Evolutionary conservation across 2,329 filamentous ascomycete species (phyloP).

Genomic region (Lachnellula suecica): DNA sequence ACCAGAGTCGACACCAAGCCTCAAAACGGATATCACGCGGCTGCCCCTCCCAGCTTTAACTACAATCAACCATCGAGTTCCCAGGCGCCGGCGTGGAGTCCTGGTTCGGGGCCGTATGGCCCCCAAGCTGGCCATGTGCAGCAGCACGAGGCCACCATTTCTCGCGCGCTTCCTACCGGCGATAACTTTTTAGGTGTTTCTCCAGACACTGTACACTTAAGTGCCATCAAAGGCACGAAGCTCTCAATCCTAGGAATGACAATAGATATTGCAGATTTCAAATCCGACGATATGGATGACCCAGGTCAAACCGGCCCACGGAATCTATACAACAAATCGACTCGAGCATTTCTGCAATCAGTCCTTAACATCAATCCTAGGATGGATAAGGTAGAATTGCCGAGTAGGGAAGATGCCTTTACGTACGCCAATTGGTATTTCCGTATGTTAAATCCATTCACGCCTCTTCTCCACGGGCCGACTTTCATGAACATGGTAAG

Average conservation of each 20-base stretch:
- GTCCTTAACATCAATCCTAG: slow-evolving; percentile 59
- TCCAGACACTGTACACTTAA: slow-evolving; percentile 61
- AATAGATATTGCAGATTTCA: slow-evolving; percentile 74
- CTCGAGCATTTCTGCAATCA: slow-evolving; percentile 67
- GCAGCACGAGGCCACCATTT: slow-evolving; percentile 26
- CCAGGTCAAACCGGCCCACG: slow-evolving; percentile 41
- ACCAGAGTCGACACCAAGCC: slow-evolving; percentile 61
- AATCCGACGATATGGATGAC: slow-evolving; percentile 66
- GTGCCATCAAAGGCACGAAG: slow-evolving; percentile 72
- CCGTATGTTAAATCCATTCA: slow-evolving; percentile 67
- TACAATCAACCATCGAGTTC: slow-evolving; percentile 12
- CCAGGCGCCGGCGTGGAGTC: slow-evolving; percentile 18
- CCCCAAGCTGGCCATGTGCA: slow-evolving; percentile 4
- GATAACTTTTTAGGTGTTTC: slow-evolving; percentile 66
- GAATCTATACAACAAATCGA: slow-evolving; percentile 68
- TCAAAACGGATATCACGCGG: slow-evolving; percentile 28
- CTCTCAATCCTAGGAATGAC: slow-evolving; percentile 78
- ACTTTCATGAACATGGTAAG: slow-evolving; percentile 68
- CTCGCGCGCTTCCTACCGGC: slow-evolving; percentile 34
- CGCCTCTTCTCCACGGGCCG: slow-evolving; percentile 76
- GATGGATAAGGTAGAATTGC: slow-evolving; percentile 57
- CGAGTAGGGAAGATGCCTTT: slow-evolving; percentile 62
- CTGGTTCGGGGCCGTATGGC: slow-evolving; percentile 10
- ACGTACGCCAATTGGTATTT: slow-evolving; percentile 77
- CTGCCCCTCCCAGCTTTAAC: slow-evolving; percentile 14